Conservation (phyloP, 2,329 filamentous ascomycete species). For the Lojkania enalia region DNA sequence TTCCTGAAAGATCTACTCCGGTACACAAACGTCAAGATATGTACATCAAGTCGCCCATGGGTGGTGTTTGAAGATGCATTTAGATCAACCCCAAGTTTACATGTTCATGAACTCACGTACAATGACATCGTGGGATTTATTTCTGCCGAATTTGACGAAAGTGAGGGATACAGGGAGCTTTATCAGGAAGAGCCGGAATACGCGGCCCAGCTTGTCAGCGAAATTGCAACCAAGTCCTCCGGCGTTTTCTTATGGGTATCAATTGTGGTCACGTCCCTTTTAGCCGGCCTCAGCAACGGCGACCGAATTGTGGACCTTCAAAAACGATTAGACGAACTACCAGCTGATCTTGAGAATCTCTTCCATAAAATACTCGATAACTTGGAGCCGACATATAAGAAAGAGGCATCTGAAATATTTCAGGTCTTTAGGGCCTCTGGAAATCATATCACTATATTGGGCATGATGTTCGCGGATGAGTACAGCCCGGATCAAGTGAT, state of each 20-base stretch:
- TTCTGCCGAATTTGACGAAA: neutral
- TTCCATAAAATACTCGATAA: constrained; percentile 20
- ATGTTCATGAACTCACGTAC: constrained; percentile 7
- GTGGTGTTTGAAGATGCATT: constrained; percentile 7
- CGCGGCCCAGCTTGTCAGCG: neutral
- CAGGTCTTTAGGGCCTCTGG: neutral
- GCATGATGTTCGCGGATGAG: neutral
- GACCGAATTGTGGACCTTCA: constrained; percentile 22
- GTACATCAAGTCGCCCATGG: constrained; percentile 8
- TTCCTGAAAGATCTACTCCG: neutral
- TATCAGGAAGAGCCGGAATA: neutral
- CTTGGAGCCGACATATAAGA: constrained; percentile 8
- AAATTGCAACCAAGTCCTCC: constrained; percentile 4
- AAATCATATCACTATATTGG: neutral
- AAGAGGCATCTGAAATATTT: neutral
- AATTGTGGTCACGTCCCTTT: constrained; percentile 2
- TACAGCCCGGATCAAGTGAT: neutral
- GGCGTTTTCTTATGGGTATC: constrained; percentile 9
- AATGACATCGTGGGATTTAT: constrained; percentile 6
- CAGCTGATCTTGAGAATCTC: constrained; percentile 22
- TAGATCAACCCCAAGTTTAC: neutral
- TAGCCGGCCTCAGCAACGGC: constrained; percentile 6
- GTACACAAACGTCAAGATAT: constrained; percentile 4
- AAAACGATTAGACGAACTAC: constrained; percentile 16
- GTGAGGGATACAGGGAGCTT: neutral